Evolutionary conservation across 2,329 filamentous ascomycete genomes (phyloP).

Genomic region (Sarocladium brachiariae): DNA sequence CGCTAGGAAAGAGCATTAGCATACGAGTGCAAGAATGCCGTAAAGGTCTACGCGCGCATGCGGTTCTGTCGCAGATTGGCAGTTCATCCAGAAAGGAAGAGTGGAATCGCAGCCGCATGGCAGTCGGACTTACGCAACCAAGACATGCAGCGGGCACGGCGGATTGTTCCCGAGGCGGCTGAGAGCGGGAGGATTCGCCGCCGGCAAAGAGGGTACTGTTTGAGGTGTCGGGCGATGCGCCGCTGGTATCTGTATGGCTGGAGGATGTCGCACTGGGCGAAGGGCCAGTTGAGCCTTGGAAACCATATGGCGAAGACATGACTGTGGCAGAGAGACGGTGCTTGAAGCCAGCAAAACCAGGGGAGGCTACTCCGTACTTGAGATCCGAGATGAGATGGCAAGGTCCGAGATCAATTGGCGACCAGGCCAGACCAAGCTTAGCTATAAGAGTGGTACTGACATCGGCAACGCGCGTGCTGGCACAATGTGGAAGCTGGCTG

Average conservation of each 20-base stretch:
- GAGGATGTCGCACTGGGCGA: constrained; percentile 4
- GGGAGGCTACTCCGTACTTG: no score
- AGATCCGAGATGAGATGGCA: background rate
- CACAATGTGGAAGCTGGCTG: background rate
- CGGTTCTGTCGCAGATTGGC: background rate
- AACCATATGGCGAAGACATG: constrained; percentile 4
- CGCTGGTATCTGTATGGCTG: constrained; percentile 6
- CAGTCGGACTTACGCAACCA: constrained; percentile 4
- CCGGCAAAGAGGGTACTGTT: constrained; percentile 5
- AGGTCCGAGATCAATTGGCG: no score
- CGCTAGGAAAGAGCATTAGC: constrained; percentile 30
- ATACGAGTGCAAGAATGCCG: background rate
- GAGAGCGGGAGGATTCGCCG: constrained; percentile 6
- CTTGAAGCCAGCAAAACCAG: no score
- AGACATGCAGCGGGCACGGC: constrained; percentile 6
- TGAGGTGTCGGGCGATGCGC: constrained; percentile 5
- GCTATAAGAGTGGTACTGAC: background rate
- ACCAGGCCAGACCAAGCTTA: background rate
- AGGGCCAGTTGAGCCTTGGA: background rate
- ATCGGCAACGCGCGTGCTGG: background rate
- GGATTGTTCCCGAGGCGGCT: constrained; percentile 2
- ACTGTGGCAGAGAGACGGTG: no score
- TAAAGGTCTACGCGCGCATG: background rate
- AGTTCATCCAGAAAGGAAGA: background rate
- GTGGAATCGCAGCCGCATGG: background rate